phyloP scores from a whole-genome alignment of 805 yeast genomes.

The Saccharomycopsis amapae region DNA sequence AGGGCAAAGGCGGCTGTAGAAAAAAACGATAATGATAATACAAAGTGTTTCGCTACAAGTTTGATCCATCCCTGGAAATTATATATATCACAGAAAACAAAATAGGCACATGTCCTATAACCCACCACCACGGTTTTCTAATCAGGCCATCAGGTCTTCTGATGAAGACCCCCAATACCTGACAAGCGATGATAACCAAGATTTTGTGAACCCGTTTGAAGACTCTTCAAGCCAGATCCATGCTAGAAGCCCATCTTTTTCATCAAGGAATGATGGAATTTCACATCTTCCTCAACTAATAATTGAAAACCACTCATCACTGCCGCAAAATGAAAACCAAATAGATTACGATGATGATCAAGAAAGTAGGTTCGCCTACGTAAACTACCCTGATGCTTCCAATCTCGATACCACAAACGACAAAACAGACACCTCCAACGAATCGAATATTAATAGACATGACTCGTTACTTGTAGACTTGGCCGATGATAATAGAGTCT shows the following conservation, averaged over 20 bases:
- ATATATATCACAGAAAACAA: too few relatives aligned
- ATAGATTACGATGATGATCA: background rate
- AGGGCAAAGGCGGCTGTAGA: too few relatives aligned
- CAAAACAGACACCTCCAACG: background rate
- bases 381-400: background rate
- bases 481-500: background rate
- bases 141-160: too few relatives aligned
- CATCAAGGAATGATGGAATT: background rate
- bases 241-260: background rate
- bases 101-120: too few relatives aligned
- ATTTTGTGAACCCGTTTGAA: conserved; percentile 11
- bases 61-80: too few relatives aligned
- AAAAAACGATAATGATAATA: too few relatives aligned
- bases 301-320: background rate
- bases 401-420: background rate
- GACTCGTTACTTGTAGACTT: background rate
- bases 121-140: too few relatives aligned
- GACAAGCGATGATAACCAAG: too few relatives aligned
- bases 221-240: background rate
- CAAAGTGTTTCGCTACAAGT: too few relatives aligned
- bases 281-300: conserved; percentile 1
- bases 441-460: background rate
- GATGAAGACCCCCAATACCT: too few relatives aligned
- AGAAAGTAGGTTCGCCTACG: background rate
- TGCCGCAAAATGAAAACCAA: background rate